These are phyloP conservation scores for Calvatia gigantea DNA, from an alignment of 768 basidiomycete genomes.

Conservation along the genomic window DNA sequence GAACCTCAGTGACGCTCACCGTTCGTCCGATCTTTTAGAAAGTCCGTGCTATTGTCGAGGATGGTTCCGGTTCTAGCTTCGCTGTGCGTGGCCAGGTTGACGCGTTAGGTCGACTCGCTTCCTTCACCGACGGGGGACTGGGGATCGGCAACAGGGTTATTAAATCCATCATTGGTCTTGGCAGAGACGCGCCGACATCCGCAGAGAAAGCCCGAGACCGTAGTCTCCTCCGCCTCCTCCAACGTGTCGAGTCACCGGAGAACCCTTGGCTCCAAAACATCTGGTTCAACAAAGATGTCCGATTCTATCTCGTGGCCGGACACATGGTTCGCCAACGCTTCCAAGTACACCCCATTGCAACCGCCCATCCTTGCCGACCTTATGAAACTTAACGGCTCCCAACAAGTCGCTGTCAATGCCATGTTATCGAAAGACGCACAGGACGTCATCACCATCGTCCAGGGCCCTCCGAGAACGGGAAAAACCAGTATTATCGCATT, in stretches of 20 bases:
- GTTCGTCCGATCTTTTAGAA: conserved; percentile 16
- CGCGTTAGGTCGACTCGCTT: conserved; percentile 33
- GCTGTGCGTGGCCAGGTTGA: conserved; percentile 37
- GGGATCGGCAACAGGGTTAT: conserved; percentile 15
- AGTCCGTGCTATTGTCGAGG: conserved; percentile 25
- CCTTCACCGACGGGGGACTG: conserved; percentile 19
- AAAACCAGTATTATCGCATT: conserved; percentile 72
- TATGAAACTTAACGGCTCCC: conserved; percentile 38
- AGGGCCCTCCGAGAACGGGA: conserved; percentile 66
- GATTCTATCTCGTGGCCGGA: conserved; percentile 36
- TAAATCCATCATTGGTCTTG: conserved; percentile 35
- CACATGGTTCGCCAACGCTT: conserved; percentile 25
- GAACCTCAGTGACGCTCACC: neutral
- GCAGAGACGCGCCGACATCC: conserved; percentile 51
- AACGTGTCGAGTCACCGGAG: conserved; percentile 32
- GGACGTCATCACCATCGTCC: conserved; percentile 39
- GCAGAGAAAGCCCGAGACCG: conserved; percentile 50
- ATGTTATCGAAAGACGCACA: conserved; percentile 39
- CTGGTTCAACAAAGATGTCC: conserved; percentile 34
- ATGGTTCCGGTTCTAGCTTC: conserved; percentile 32
- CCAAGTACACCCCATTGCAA: neutral
- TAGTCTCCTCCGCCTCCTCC: conserved; percentile 39
- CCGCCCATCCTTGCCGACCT: conserved; percentile 9
- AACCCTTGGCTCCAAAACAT: conserved; percentile 51
- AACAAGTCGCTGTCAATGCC: conserved; percentile 41